Evolutionary conservation across 208 protist genomes (phyloP).

Genomic region (Trypanosoma boissoni): DNA sequence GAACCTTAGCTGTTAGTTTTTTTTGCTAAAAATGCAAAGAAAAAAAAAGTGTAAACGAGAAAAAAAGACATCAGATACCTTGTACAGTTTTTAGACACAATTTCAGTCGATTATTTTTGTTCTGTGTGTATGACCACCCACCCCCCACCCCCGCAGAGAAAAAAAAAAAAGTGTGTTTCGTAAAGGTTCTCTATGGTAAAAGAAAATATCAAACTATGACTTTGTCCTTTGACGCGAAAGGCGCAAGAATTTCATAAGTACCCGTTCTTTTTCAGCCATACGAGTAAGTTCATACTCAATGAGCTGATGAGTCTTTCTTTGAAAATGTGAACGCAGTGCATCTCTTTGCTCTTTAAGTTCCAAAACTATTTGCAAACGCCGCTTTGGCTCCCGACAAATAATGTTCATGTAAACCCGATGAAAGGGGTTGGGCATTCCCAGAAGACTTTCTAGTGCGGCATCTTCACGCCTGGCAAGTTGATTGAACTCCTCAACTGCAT

Average conservation of each 20-base stretch:
- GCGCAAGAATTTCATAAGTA: neutral
- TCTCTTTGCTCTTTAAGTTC: conserved; percentile 8
- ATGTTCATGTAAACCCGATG: no score
- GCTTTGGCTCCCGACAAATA: no score
- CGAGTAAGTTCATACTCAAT: conserved; percentile 24
- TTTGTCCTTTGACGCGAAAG: neutral
- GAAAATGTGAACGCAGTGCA: neutral
- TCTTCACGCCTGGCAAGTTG: conserved; percentile 14
- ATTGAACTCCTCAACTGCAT: conserved; percentile 10
- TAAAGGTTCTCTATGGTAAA: no score
- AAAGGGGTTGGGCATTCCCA: conserved; percentile 1
- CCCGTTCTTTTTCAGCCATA: neutral
- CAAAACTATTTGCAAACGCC: conserved; percentile 11
- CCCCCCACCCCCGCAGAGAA: no score
- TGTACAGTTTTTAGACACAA: conserved; percentile 8
- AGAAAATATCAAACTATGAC: neutral
- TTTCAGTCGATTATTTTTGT: no score
- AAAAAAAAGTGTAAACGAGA: conserved; percentile 5
- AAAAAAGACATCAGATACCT: neutral
- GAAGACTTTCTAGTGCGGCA: conserved; percentile 8
- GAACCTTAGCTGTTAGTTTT: neutral
- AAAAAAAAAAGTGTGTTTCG: no score
- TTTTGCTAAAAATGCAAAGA: neutral
- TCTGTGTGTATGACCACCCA: no score
- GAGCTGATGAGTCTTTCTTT: neutral